phyloP scores from a whole-genome alignment of 192 early-diverging fungal species.

The Chytriomyces hyalinus region DNA sequence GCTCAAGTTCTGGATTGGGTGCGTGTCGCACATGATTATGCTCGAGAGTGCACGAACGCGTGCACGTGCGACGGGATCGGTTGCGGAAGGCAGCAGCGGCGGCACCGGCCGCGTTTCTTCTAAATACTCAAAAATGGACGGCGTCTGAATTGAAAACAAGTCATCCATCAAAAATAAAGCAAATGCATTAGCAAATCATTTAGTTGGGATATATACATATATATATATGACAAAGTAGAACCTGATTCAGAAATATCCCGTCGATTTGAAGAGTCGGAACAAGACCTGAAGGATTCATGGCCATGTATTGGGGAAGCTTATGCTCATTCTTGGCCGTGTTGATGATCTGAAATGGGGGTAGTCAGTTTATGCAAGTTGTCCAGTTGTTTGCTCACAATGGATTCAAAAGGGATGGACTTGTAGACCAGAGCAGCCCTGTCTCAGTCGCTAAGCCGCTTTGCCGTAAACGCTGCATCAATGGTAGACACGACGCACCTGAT shows the following conservation, averaged over 20 bases:
- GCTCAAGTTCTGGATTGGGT: constrained; percentile 11
- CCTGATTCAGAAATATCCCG: background rate
- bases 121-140: constrained; percentile 12
- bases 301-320: constrained; percentile 3
- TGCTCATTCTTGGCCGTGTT: background rate
- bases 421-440: background rate
- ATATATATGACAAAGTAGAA: too few species aligned
- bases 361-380: background rate
- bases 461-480: background rate
- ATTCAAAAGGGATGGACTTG: background rate
- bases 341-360: background rate
- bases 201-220: too few species aligned
- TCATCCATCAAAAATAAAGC: too few species aligned
- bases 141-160: background rate
- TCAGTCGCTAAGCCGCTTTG: background rate
- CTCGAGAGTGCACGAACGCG: background rate
- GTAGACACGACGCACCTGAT: background rate
- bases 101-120: constrained; percentile 5
- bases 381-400: background rate
- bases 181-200: too few species aligned
- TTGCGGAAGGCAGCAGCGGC: constrained; percentile 1
- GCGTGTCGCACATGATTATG: constrained; percentile 11
- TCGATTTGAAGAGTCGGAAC: constrained; percentile 9
- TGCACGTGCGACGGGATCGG: constrained; percentile 8
- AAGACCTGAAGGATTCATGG: constrained; percentile 10